Percentiles rank a stretch among this genome's conserved stretches.
Conservation (phyloP, 2,329 filamentous ascomycete genomes). For the Apiospora phragmitis region DNA sequence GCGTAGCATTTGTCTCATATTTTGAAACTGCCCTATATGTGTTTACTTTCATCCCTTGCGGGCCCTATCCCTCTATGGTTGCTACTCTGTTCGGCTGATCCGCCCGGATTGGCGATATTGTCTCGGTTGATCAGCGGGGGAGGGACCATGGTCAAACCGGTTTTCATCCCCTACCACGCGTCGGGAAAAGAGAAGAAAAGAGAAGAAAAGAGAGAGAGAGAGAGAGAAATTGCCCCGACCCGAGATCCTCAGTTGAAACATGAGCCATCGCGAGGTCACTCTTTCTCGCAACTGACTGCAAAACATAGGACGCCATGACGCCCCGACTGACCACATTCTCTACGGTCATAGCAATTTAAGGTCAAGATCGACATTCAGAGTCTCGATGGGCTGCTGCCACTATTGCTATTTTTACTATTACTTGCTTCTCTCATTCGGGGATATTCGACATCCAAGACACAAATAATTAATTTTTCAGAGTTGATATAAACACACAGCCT, state of each 20-base stretch:
- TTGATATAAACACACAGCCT: not conserved
- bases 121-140: not conserved
- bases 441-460: not conserved
- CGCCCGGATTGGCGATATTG: slow-evolving; percentile 1
- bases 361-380: not conserved
- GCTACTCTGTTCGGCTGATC: not conserved
- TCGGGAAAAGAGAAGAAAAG: not conserved
- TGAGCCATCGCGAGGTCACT: not conserved
- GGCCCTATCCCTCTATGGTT: not conserved
- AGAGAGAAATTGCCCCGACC: not conserved
- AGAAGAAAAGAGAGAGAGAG: not conserved
- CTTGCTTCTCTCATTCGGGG: not conserved
- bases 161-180: not conserved
- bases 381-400: not conserved
- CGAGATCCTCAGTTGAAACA: not conserved
- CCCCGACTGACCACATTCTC: not conserved
- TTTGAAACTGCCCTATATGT: not conserved
- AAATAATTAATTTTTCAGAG: not conserved
- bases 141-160: not conserved
- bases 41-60: not conserved
- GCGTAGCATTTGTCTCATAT: not conserved
- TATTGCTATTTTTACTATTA: not conserved
- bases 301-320: not conserved
- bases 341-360: not conserved
- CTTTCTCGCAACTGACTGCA: not conserved